Conservation (phyloP, 2,329 filamentous ascomycete species). For the Bipolaris bicolor region DNA sequence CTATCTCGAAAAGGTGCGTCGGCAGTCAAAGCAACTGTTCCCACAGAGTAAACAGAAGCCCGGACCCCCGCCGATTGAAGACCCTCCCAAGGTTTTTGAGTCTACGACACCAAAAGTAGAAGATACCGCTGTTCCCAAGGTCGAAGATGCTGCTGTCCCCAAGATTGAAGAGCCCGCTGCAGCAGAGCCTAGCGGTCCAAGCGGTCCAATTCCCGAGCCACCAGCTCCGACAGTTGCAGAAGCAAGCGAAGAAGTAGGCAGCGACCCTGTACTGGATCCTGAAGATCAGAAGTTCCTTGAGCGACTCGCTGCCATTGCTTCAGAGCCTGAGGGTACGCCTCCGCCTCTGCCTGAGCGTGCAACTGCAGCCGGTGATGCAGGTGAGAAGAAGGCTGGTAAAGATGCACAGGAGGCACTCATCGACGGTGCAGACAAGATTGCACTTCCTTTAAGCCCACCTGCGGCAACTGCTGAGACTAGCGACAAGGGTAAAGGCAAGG, state of each 20-base stretch:
- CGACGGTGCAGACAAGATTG: conserved; percentile 56
- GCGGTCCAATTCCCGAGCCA: conserved; percentile 23
- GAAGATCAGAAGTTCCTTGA: conserved; percentile 66
- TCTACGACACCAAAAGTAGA: conserved; percentile 12
- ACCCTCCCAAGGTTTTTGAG: conserved; percentile 20
- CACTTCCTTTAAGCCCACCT: conserved; percentile 58
- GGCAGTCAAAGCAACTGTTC: conserved; percentile 40
- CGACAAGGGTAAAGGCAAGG: conserved; percentile 36
- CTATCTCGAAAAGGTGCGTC: conserved; percentile 44
- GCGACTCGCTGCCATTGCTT: conserved; percentile 56
- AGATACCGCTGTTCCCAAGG: conserved; percentile 14
- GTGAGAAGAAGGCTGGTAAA: conserved; percentile 45
- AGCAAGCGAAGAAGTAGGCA: conserved; percentile 35
- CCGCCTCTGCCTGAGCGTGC: conserved; percentile 51
- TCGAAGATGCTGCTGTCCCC: conserved; percentile 15
- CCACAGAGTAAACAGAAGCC: conserved; percentile 21
- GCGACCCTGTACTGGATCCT: conserved; percentile 60
- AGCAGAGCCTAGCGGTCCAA: conserved; percentile 33
- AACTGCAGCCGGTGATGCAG: conserved; percentile 41
- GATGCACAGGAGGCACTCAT: conserved; percentile 56
- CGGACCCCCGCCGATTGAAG: conserved; percentile 17
- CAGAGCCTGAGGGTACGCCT: conserved; percentile 48
- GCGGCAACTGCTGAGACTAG: conserved; percentile 39
- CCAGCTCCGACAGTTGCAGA: conserved; percentile 32
- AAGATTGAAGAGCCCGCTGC: conserved; percentile 19